A percentile compares a stretch with the other conserved stretches of the same genome.
Conservation (phyloP, 1,139 yeast genomes). For the Nakaseomyces glabratus region DNA sequence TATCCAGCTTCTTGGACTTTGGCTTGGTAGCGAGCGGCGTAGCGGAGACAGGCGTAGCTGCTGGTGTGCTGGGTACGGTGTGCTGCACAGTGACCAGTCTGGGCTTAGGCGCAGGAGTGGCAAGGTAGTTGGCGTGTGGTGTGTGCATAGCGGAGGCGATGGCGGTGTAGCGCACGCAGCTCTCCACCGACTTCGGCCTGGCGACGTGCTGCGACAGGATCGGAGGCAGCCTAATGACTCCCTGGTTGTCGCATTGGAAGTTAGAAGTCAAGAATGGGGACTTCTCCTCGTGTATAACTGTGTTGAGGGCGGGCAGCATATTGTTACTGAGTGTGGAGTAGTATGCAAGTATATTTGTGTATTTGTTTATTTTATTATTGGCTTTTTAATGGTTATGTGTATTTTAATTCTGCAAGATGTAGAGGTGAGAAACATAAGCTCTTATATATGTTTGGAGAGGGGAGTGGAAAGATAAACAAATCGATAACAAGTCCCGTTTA, state of each 20-base stretch:
- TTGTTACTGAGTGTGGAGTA: not conserved
- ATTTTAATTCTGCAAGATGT: too few relatives aligned
- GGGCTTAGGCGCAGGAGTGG: constrained; percentile 2
- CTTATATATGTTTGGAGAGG: too few relatives aligned
- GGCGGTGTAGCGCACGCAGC: constrained; percentile 22
- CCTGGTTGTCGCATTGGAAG: constrained; percentile 13
- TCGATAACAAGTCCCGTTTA: too few relatives aligned
- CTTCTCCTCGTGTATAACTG: constrained; percentile 10
- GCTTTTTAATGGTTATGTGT: too few relatives aligned
- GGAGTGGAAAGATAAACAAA: too few relatives aligned
- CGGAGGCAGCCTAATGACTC: constrained; percentile 8
- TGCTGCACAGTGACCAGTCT: not conserved
- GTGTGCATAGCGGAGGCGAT: constrained; percentile 4
- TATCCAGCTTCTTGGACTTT: constrained; percentile 8
- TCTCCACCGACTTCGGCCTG: constrained; percentile 23
- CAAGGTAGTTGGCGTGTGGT: not conserved
- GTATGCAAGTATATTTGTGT: not conserved
- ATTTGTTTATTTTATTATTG: too few relatives aligned
- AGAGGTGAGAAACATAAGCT: too few relatives aligned
- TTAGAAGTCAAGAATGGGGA: constrained; percentile 11
- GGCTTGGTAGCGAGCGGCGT: not conserved
- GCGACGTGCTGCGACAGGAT: constrained; percentile 1
- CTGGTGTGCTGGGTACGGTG: constrained; percentile 2
- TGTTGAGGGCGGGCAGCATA: constrained; percentile 13
- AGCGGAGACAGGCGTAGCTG: not conserved